Evolutionary conservation across 2,329 filamentous ascomycete species (phyloP), one percentile per base, ranked within the genome.

Genomic region (Ophiocordyceps polyrhachis-furcata): DNA sequence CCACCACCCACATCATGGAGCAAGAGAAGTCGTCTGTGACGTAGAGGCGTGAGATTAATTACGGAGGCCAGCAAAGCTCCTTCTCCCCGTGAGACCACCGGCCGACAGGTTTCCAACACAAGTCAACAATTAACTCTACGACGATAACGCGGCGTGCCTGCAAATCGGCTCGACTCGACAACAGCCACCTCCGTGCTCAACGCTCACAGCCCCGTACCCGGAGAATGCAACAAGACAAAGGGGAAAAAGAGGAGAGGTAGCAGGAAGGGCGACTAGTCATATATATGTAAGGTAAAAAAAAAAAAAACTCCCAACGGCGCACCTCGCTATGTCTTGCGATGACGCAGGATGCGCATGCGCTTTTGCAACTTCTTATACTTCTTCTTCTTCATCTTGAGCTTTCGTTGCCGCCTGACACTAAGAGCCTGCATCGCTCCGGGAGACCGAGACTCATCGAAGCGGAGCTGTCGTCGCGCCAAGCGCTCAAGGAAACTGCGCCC

Each of bases 351-450:
- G 62, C 89, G 78, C 58, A 89, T 95, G 64, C 79, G 76, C 72
- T 82, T 84, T 83, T 94, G 87, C 53, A 96, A 71, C 77, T 98
- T 98, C 87, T 95, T 96, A 67, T 94, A 94, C 79, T 98, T 98
- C 76, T 96, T 89, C 77, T 96, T 98, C 83, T 98, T 98, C 88
- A 98, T 98, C 77, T 87, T 94, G 58, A 95, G 68, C 69, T 91
- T 93, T 59, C 87, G 73, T 65, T 93, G 86, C 62, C 91, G 75
- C 71, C 81, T 87, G 54, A 95, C 89, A 58, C 85, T 93, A 59
- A 98, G 86, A 50, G 86, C 76, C 49, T 80, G 67, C 81, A 94
- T 88, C 53, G 67, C 63, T 47, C 61, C 62, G 51, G 65, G 66
- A 45, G 64, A 64, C 49, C 69, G 65, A 44, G 66, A 64, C 45